Evolutionary conservation across 306 rosid genomes (phyloP).

Genomic region (Vigna reflexopilosa): DNA sequence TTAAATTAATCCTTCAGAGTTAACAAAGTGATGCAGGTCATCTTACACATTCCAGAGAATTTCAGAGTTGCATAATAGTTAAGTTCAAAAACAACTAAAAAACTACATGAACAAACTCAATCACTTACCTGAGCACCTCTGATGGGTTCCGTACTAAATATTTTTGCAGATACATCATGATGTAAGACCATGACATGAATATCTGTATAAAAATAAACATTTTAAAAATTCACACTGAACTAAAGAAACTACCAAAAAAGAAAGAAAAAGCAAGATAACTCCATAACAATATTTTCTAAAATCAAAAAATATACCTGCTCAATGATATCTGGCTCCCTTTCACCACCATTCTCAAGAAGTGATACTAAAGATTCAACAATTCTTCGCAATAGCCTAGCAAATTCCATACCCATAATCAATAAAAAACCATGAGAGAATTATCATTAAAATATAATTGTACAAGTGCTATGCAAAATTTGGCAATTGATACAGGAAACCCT

Average conservation of each 20-base stretch:
- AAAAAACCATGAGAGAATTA: constrained; percentile 32
- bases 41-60: constrained; percentile 9
- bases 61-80: constrained; percentile 32
- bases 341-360: constrained; percentile 84
- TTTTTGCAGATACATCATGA: constrained; percentile 87
- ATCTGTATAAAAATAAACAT: constrained; percentile 61
- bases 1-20: constrained; percentile 33
- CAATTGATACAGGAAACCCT: constrained; percentile 19
- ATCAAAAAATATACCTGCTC: constrained; percentile 69
- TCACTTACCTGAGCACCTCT: constrained; percentile 78
- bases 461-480: constrained; percentile 28
- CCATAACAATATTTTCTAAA: constrained; percentile 16
- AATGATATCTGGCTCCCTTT: constrained; percentile 86
- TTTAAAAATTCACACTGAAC: constrained; percentile 3
- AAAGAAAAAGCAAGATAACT: constrained; percentile 1
- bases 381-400: constrained; percentile 67
- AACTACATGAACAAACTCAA: constrained; percentile 25
- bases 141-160: constrained; percentile 64
- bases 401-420: constrained; percentile 40
- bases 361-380: constrained; percentile 71
- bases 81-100: constrained; percentile 21
- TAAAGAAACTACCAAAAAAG: constrained; percentile 31
- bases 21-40: constrained; percentile 30
- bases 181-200: constrained; percentile 78
- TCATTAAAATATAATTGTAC: not conserved